Evolutionary conservation across 2,329 filamentous ascomycete genomes (phyloP).

Genomic region (Neonectria hederae): DNA sequence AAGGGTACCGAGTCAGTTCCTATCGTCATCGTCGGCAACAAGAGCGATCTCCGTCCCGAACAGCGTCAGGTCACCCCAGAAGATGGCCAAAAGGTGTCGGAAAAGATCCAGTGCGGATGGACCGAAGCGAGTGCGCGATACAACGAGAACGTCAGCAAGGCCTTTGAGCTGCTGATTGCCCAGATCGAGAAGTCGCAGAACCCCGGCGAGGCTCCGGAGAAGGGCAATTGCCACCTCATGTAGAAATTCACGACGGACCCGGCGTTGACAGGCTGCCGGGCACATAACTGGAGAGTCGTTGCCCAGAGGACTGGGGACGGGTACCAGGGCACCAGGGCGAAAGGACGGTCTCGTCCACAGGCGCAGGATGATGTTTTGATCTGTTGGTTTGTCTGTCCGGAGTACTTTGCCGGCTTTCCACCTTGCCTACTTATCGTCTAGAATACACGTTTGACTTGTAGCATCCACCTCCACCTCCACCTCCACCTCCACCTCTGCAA

Average conservation of each 20-base stretch:
- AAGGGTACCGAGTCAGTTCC: slow-evolving; percentile 93
- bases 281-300: neutral
- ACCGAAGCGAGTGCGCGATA: slow-evolving; percentile 94
- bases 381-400: slow-evolving; percentile 17
- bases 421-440: slow-evolving; percentile 5
- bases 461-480: no score
- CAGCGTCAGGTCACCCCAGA: slow-evolving; percentile 90
- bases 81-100: slow-evolving; percentile 83
- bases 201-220: slow-evolving; percentile 82
- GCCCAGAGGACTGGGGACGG: slow-evolving; percentile 1
- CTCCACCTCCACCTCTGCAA: no score
- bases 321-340: neutral
- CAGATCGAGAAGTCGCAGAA: slow-evolving; percentile 97
- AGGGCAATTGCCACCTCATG: slow-evolving; percentile 88
- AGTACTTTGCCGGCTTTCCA: slow-evolving; percentile 15
- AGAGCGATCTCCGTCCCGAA: slow-evolving; percentile 91
- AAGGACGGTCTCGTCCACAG: slow-evolving; percentile 11
- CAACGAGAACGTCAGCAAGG: slow-evolving; percentile 91
- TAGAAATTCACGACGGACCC: slow-evolving; percentile 49
- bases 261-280: neutral
- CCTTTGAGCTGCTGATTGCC: slow-evolving; percentile 92
- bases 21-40: slow-evolving; percentile 95
- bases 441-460: slow-evolving; percentile 18
- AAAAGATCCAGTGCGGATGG: slow-evolving; percentile 91
- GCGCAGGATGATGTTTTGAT: slow-evolving; percentile 17